Conservation (phyloP, 208 protist species). For the Porcisia hertigi region DNA sequence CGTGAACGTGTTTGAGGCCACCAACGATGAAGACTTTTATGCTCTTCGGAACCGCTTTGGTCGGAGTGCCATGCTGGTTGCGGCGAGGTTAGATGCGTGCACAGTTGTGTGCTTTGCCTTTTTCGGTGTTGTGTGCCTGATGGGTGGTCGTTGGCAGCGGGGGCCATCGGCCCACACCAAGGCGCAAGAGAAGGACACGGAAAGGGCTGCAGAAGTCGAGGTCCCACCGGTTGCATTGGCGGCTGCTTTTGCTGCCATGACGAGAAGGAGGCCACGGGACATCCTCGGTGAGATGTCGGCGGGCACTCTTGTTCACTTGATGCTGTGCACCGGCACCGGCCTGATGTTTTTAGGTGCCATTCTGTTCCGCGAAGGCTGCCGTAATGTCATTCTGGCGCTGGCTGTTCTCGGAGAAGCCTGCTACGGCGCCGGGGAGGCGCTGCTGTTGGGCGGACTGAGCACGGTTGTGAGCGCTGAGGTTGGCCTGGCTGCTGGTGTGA, state of each 20-base stretch:
- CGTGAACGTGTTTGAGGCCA: conserved; percentile 39
- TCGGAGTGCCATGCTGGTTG: conserved; percentile 29
- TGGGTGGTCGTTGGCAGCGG: conserved; percentile 2
- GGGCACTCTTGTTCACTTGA: conserved; percentile 22
- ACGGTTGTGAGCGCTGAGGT: conserved; percentile 30
- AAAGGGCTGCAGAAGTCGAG: neutral
- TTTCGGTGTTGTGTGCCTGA: conserved; percentile 9
- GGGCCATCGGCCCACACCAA: too few species aligned
- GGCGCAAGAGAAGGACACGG: neutral
- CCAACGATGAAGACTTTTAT: conserved; percentile 25
- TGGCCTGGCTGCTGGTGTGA: conserved; percentile 34
- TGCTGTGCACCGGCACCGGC: conserved; percentile 13
- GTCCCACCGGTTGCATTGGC: neutral
- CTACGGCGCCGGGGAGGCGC: conserved; percentile 36
- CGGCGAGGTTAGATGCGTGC: conserved; percentile 18
- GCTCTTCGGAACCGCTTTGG: conserved; percentile 38
- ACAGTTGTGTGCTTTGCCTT: conserved; percentile 12
- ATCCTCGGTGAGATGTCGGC: conserved; percentile 1
- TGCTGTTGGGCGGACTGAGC: conserved; percentile 26
- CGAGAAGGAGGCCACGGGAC: neutral
- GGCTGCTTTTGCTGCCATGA: neutral
- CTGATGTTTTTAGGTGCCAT: conserved; percentile 5
- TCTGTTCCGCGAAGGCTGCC: conserved; percentile 10
- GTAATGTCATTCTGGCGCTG: conserved; percentile 5
- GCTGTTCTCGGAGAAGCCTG: conserved; percentile 20